Conservation (phyloP, 768 basidiomycete species). For the Tylopilus intermedius region DNA sequence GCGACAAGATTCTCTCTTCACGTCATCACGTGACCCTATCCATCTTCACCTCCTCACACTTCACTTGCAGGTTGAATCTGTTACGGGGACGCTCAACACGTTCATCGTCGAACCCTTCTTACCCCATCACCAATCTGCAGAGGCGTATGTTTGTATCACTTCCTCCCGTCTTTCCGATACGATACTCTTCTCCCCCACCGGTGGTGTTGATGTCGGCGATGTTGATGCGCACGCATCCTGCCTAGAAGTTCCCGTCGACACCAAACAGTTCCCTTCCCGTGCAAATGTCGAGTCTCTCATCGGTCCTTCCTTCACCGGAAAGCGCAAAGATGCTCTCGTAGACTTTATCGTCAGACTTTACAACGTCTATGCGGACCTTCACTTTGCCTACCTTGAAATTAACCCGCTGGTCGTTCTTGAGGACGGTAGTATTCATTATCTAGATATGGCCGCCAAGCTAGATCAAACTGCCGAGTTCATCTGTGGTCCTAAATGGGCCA, state of each 20-base stretch:
- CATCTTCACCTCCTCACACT: slow-evolving; percentile 12
- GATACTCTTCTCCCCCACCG: slow-evolving; percentile 98
- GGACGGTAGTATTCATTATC: slow-evolving; percentile 77
- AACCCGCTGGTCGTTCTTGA: slow-evolving; percentile 97
- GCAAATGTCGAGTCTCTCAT: slow-evolving; percentile 77
- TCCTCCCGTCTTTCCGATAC: slow-evolving; percentile 91
- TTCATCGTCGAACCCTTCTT: slow-evolving; percentile 99
- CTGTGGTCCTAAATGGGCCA: slow-evolving; percentile 97
- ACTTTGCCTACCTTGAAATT: slow-evolving; percentile 99
- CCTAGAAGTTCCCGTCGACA: slow-evolving; percentile 70
- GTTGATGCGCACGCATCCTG: slow-evolving; percentile 96
- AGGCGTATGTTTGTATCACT: slow-evolving; percentile 98
- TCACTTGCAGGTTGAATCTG: slow-evolving; percentile 70
- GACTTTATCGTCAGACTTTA: slow-evolving; percentile 95
- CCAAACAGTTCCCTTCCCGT: slow-evolving; percentile 73
- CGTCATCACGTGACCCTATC: slow-evolving; percentile 23
- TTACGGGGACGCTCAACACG: slow-evolving; percentile 92
- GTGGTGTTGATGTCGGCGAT: slow-evolving; percentile 97
- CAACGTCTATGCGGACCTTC: slow-evolving; percentile 96
- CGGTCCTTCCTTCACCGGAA: slow-evolving; percentile 65
- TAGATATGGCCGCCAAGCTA: slow-evolving; percentile 99
- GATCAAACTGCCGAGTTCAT: slow-evolving; percentile 99
- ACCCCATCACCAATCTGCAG: slow-evolving; percentile 88
- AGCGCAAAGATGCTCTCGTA: slow-evolving; percentile 85
- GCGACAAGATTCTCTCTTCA: slow-evolving; percentile 10